Base-by-base conservation (phyloP, 495 filamentous ascomycete species). In the Hypoxylon perforatum region DNA sequence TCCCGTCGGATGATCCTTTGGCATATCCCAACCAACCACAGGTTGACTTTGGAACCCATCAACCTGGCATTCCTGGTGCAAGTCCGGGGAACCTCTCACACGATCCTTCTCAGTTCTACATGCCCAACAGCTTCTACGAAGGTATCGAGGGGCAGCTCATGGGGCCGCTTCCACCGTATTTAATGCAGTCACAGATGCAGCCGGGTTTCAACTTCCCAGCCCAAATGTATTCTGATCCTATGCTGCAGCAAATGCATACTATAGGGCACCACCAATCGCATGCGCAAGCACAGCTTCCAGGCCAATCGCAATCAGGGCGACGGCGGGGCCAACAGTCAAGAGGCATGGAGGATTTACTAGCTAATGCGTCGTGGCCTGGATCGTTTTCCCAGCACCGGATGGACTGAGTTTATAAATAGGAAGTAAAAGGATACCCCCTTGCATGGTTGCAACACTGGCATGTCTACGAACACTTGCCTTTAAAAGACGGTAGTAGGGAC, bases 21-120 rank as follows among this genome's bases (percentile, higher is more conserved):
- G 92, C 89, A 0, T 98, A 97, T 75, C 91, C 93, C 3, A 91
- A 89, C 68, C 92, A 93, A 70, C 91, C 93, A 1, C 86, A 94
- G 79, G 90, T 82, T 62, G 82, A 84, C 58, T 81, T 81, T 28
- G 78, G 79, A 14, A 69, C 72, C 19, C 67, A 77, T 35, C 78
- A 76, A 21, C 4, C 57, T 12, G 22, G 41, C 11, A 11, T 73
- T 4, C 30, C 65, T 33, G 48, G 36, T 61, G 69, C 53, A 53
- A 74, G 45, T 61, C 69, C 41, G 35, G 63, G 35, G 46, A 65
- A 33, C 57, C 58, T 56, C 45, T 66, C 54, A 22, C 73, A 71
- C 39, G 67, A 71, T 7, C 61, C 56, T 19, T 68, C 76, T n/a
- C 74, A 75, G 44, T 82, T 79, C 56, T 82, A 76, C 59, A 75